Base-by-base conservation (phyloP, 768 basidiomycete species). In the Zangia roseola region DNA sequence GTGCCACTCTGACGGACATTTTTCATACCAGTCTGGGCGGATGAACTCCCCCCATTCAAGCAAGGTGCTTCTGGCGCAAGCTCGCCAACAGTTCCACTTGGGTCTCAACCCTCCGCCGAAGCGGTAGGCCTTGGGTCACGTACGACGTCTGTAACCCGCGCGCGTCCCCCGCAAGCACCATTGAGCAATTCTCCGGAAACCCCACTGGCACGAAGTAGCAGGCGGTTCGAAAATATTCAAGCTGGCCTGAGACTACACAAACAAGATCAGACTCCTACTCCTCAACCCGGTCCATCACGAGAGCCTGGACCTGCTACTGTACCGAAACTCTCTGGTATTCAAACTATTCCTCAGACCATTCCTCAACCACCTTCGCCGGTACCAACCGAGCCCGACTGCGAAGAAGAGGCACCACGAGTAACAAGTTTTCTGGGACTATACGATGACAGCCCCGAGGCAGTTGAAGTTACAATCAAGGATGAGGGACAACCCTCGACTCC, bases 1-100 rank as follows among this genome's bases (percentile, higher is more conserved):
- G 4, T 28, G 30, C 10, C 35, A 17, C 26, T 21, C 34, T 26
- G 37, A 39, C 25, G 33, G 13, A 6, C 40, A 34, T 39, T n/a
- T n/a, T n/a, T 36, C 24, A 9, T 36, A 25, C 14, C 36, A 74
- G 71, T 38, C 16, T 74, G 72, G 73, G 69, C 59, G 33, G 65
- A 73, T 33, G 55, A 63, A 17, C 56, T 55, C 23, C 54, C 45
- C 16, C 47, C 52, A 35, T n/a, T n/a, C n/a, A 45, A 7, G 16
- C 40, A 45, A 39, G n/a, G 13, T 40, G 19, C 36, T 33, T 19
- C 34, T 13, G 28, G 31, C 30, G 17, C 54, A 25, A 28, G 10
- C 10, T 45, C 40, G 12, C 31, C 14, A 31, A 16, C 7, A 31
- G 6, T 16, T 21, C 6, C 25, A 10, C 37, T 35, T 21, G n/a